Conservation (phyloP, 2,329 filamentous ascomycete species). For the Microsporum ferrugineum region DNA sequence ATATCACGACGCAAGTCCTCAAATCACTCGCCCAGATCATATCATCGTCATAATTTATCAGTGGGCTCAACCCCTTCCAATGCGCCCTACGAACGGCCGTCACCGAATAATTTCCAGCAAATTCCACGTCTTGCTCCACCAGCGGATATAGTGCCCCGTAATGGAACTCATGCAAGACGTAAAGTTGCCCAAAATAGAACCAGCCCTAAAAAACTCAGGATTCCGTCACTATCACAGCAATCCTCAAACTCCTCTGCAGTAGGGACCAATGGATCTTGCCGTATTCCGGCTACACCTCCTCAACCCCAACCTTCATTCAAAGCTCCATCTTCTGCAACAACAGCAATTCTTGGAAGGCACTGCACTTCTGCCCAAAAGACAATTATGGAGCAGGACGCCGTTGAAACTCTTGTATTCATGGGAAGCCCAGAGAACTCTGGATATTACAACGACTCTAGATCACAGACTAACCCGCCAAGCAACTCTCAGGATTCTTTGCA, state of each 20-base stretch:
- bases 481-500: conserved; percentile 7
- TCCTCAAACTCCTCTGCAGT: conserved; percentile 16
- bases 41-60: background rate
- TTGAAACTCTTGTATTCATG: conserved; percentile 42
- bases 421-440: conserved; percentile 40
- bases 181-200: conserved; percentile 28
- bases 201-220: background rate
- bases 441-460: conserved; percentile 30
- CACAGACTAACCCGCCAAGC: conserved; percentile 13
- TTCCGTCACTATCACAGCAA: conserved; percentile 6
- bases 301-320: conserved; percentile 19
- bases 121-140: conserved; percentile 34
- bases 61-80: background rate
- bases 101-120: conserved; percentile 9
- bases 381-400: conserved; percentile 40
- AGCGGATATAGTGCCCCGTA: conserved; percentile 31
- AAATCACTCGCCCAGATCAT: background rate
- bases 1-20: too few species aligned
- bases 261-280: conserved; percentile 16
- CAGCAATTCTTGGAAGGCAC: conserved; percentile 17
- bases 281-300: conserved; percentile 25
- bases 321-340: conserved; percentile 16
- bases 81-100: background rate
- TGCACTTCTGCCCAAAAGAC: conserved; percentile 34
- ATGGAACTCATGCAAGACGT: conserved; percentile 22